Evolutionary conservation across 495 filamentous ascomycete species (phyloP), one percentile per base, ranked within the genome.

Genomic region (Darksidea phi): DNA sequence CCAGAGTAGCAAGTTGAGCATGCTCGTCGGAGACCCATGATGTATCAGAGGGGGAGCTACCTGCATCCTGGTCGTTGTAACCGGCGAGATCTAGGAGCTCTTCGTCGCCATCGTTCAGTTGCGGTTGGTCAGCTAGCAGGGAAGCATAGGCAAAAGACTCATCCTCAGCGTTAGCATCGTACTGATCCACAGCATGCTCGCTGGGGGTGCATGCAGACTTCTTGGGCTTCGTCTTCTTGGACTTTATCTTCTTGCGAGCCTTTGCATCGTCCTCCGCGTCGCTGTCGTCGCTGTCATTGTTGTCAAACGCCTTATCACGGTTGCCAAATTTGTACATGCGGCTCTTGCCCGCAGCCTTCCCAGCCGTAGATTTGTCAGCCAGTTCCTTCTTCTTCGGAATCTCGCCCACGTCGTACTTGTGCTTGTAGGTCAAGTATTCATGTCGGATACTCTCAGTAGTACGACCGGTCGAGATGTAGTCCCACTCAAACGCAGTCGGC

Each of bases 361-460:
- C 48, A 10, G 17, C 28, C 2, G 24, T 17, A 1, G 23, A 13
- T 21, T 50, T 50, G 23, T 50, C 28, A 4, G 13, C 41, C 3
- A 43, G 20, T 12, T 50, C 48, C 28, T 50, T 43, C 41, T 43
- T 43, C 2, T 10, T 3, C 13, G 60, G 60, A 0, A 46, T 52
- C 17, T 36, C n/a, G 23, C 60, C 60, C 11, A 10, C 7, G 34
- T 63, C 54, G 24, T 63, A 63, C 11, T 18, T 11, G 1, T 51
- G 11, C 52, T 63, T 56, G 36, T 21, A 51, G 11, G 11, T 23
- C 8, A 63, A 25, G 25, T 63, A 63, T 24, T 63, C 60, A 7
- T 20, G 7, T 10, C 57, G 48, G 15, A 61, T 38, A 20, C 20
- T 24, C 53, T 63, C 60, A 17, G 57, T 56, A 13, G 60, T 63